A percentile compares a stretch with the other conserved stretches of the same genome.
Conservation (phyloP, 1,284 basidiomycete genomes). For the Pascua sp. region DNA sequence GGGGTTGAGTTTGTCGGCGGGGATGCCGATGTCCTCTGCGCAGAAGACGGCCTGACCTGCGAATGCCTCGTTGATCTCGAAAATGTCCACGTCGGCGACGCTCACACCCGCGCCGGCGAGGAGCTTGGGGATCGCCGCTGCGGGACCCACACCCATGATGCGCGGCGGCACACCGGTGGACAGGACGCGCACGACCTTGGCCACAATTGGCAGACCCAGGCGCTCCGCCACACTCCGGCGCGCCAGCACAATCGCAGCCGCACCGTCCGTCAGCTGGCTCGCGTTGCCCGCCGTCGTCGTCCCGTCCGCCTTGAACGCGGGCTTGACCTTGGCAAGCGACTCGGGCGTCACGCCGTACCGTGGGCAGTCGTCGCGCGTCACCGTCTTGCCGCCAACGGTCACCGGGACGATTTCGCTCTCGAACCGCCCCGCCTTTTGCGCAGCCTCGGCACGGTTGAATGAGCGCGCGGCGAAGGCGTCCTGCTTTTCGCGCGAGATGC, state of each 20-base stretch:
- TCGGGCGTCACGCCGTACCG: conserved; percentile 80
- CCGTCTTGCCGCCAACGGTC: conserved; percentile 58
- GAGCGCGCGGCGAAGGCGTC: conserved; percentile 82
- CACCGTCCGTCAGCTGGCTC: conserved; percentile 88
- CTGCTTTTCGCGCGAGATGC: conserved; percentile 69
- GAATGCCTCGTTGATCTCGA: conserved; percentile 81
- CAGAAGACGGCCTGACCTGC: conserved; percentile 79
- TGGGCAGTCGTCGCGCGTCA: conserved; percentile 80
- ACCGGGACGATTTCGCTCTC: conserved; percentile 80
- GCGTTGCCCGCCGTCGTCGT: conserved; percentile 57
- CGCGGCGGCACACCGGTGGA: conserved; percentile 75
- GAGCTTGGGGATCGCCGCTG: conserved; percentile 72
- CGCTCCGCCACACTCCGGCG: conserved; percentile 76
- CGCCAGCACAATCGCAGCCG: conserved; percentile 84
- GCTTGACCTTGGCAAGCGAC: conserved; percentile 77
- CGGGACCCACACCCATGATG: conserved; percentile 86
- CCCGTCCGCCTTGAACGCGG: conserved; percentile 78
- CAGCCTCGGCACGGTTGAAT: conserved; percentile 72
- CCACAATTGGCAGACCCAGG: conserved; percentile 79
- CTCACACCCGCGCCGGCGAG: conserved; percentile 66
- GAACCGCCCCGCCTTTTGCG: conserved; percentile 81
- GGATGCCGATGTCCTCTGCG: conserved; percentile 65
- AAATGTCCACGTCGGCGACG: conserved; percentile 76
- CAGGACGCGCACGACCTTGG: conserved; percentile 75
- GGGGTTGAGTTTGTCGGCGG: conserved; percentile 76